These are phyloP conservation scores for Pythium sukuiense DNA, from an alignment of 352 stramenopile species.

Conservation along the genomic window DNA sequence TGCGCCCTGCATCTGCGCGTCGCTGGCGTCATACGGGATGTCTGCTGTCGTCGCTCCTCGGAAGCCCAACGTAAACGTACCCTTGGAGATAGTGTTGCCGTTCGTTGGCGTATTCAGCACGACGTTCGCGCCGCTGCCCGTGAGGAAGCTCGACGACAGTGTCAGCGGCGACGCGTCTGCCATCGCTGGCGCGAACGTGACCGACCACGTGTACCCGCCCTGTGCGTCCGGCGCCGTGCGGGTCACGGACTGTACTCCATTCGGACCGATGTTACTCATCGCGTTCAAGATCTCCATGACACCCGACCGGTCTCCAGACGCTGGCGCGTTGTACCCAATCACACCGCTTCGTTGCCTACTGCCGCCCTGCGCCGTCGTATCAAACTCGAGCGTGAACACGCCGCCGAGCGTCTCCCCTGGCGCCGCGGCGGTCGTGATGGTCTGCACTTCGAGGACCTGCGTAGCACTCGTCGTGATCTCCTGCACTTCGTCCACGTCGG, in stretches of 20 bases:
- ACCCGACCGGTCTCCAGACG: slow-evolving; percentile 45
- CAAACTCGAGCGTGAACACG: slow-evolving; percentile 90
- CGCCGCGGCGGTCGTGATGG: slow-evolving; percentile 86
- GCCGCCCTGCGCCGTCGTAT: slow-evolving; percentile 85
- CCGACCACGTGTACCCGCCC: slow-evolving; percentile 91
- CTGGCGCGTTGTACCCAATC: slow-evolving; percentile 82
- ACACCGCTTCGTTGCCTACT: slow-evolving; percentile 91
- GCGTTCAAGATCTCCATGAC: slow-evolving; percentile 75
- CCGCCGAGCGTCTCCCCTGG: slow-evolving; percentile 81
- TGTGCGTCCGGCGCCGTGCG: slow-evolving; percentile 71
- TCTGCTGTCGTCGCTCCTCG: slow-evolving; percentile 84
- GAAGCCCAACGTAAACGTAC: slow-evolving; percentile 92
- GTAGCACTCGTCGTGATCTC: slow-evolving; percentile 78
- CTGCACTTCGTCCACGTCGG: slow-evolving; percentile 90
- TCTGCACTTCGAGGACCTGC: slow-evolving; percentile 61
- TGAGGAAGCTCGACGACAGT: slow-evolving; percentile 68
- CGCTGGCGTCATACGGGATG: slow-evolving; percentile 81
- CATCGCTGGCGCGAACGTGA: slow-evolving; percentile 81
- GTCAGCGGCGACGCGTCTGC: slow-evolving; percentile 60
- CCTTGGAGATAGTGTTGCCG: slow-evolving; percentile 70
- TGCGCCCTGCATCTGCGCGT: slow-evolving; percentile 54
- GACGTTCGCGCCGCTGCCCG: slow-evolving; percentile 67
- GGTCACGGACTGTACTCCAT: slow-evolving; percentile 56
- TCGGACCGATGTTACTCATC: slow-evolving; percentile 73
- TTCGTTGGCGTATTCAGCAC: slow-evolving; percentile 55